Conservation (phyloP, 2,329 filamentous ascomycete genomes). For the Colletotrichum eremochloae region DNA sequence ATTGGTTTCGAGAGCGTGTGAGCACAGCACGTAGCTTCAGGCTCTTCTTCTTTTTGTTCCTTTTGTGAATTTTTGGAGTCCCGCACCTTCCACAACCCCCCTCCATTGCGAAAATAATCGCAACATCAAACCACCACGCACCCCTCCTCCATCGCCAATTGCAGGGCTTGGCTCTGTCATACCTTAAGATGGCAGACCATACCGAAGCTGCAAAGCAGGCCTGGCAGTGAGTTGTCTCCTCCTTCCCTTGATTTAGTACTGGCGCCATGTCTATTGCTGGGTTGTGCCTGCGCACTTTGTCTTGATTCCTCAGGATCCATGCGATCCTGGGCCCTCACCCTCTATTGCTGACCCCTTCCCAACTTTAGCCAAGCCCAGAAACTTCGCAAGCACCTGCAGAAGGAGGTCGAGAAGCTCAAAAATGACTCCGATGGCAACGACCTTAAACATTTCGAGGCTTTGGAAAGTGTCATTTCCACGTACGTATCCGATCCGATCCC, state of each 20-base stretch:
- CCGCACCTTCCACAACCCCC: constrained; percentile 35
- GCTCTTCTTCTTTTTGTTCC: constrained; percentile 37
- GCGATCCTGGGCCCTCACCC: constrained; percentile 5
- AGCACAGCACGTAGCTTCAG: constrained; percentile 48
- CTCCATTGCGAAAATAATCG: constrained; percentile 29
- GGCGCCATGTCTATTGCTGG: constrained; percentile 6
- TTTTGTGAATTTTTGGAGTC: constrained; percentile 34
- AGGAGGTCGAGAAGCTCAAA: constrained; percentile 59
- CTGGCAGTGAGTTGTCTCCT: constrained; percentile 55
- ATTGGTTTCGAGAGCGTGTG: constrained; percentile 48
- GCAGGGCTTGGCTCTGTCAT: constrained; percentile 11
- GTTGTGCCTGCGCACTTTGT: not conserved
- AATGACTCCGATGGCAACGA: constrained; percentile 53
- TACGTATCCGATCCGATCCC: constrained; percentile 47
- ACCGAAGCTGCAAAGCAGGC: constrained; percentile 51
- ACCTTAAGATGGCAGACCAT: constrained; percentile 33
- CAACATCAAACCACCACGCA: constrained; percentile 24
- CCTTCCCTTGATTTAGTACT: not conserved
- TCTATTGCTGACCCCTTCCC: constrained; percentile 34
- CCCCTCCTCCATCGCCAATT: constrained; percentile 12
- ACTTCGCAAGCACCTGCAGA: constrained; percentile 57
- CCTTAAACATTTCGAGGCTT: constrained; percentile 58
- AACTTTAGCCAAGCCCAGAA: constrained; percentile 57
- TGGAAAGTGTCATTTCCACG: constrained; percentile 60
- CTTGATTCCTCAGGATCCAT: constrained; percentile 6